Evolutionary conservation across 164 flowering plant genomes (phyloP).

Genomic region (Chimonanthus salicifolius): DNA sequence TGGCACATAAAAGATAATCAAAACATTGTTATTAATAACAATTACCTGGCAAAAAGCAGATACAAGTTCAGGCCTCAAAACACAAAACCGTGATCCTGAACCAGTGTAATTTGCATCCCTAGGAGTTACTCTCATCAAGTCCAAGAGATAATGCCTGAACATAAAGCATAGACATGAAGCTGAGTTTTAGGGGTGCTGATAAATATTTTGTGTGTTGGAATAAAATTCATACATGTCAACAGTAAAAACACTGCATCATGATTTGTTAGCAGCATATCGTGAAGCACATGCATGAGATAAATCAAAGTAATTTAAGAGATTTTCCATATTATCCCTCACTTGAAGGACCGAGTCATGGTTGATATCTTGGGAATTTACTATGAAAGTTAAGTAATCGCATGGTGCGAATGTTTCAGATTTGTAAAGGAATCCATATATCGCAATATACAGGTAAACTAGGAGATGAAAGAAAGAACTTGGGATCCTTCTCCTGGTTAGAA

Average conservation of each 20-base stretch:
- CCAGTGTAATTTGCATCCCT: slow-evolving; percentile 95
- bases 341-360: too few species aligned
- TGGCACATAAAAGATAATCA: slow-evolving; percentile 1
- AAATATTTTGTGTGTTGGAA: not conserved
- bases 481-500: too few species aligned
- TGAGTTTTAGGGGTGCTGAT: not conserved
- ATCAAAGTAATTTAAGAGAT: too few species aligned
- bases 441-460: too few species aligned
- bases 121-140: slow-evolving; percentile 97
- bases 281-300: not conserved
- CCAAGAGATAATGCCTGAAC: slow-evolving; percentile 91
- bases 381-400: too few species aligned
- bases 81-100: slow-evolving; percentile 78
- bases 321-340: too few species aligned
- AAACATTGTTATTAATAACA: slow-evolving; percentile 1
- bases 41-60: slow-evolving; percentile 77
- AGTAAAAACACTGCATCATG: not conserved
- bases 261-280: not conserved
- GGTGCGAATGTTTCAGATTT: too few species aligned
- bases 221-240: not conserved
- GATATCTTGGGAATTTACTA: too few species aligned
- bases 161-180: not conserved
- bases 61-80: slow-evolving; percentile 85
- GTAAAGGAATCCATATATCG: too few species aligned
- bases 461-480: too few species aligned